Conservation (phyloP, 306 rosid species). For the Glycine tomentella region DNA sequence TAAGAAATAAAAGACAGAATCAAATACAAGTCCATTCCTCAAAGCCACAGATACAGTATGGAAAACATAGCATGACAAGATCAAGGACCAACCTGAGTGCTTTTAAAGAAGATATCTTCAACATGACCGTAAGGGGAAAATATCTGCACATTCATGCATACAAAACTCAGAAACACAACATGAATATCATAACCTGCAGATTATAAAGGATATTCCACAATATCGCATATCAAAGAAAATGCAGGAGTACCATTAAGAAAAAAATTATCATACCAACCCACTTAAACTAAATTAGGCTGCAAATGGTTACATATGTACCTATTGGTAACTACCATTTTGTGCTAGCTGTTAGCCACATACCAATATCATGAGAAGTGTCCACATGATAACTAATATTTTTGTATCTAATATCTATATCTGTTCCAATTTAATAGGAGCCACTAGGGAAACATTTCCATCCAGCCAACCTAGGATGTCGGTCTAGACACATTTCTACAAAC, state of each 20-base stretch:
- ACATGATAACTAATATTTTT: conserved; percentile 24
- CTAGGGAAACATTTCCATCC: conserved; percentile 26
- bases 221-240: conserved; percentile 25
- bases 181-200: conserved; percentile 2
- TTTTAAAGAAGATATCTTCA: conserved; percentile 71
- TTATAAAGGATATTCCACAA: conserved; percentile 41
- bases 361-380: conserved; percentile 36
- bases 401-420: neutral
- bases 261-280: conserved; percentile 5
- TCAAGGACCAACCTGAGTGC: conserved; percentile 69
- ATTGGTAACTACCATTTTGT: conserved; percentile 14
- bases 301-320: conserved; percentile 27
- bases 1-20: conserved; percentile 16
- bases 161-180: conserved; percentile 39
- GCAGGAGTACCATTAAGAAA: conserved; percentile 30
- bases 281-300: neutral
- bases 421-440: conserved; percentile 23
- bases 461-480: conserved; percentile 33
- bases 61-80: conserved; percentile 43
- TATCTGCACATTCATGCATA: conserved; percentile 64
- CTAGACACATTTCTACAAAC: conserved; percentile 31
- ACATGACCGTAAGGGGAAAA: conserved; percentile 80
- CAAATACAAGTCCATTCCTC: conserved; percentile 36
- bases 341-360: conserved; percentile 29
- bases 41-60: conserved; percentile 36